Evolutionary conservation across 495 filamentous ascomycete genomes (phyloP), one percentile per base, ranked within the genome.

Genomic region (Lasiosphaeris hirsuta): DNA sequence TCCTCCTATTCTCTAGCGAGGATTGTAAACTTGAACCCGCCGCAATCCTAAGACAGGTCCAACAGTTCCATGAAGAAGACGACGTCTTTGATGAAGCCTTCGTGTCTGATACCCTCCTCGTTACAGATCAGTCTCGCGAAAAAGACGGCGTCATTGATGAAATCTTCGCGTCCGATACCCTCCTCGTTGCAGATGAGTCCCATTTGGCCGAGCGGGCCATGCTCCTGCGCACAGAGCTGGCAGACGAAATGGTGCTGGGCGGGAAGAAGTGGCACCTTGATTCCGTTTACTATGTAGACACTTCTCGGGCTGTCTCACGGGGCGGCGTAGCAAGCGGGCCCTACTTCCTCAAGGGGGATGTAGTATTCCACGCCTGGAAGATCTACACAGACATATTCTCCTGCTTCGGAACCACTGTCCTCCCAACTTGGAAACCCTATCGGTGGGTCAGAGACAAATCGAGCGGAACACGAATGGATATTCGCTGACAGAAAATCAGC

Each of bases 71-170:
- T 13, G 47, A 51, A 2, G n/a, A 35, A n/a, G 47, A 51, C n/a
- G 47, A 51, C 36, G 47, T 51, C 2, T 51, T 51, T 33, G 34
- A 51, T 4, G 47, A 51, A 51, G 47, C 3, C 5, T 51, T 51
- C n/a, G 10, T 51, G n/a, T n/a, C n/a, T n/a, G n/a, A n/a, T n/a
- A n/a, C n/a, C n/a, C n/a, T n/a, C n/a, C n/a, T n/a, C n/a, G n/a
- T n/a, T n/a, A n/a, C n/a, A n/a, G n/a, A n/a, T n/a, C n/a, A n/a
- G n/a, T n/a, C n/a, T n/a, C n/a, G n/a, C n/a, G n/a, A n/a, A n/a
- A n/a, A n/a, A n/a, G n/a, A n/a, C n/a, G n/a, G n/a, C n/a, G n/a
- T n/a, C n/a, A n/a, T n/a, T n/a, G n/a, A n/a, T n/a, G n/a, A n/a
- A n/a, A n/a, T n/a, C n/a, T n/a, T n/a, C n/a, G n/a, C n/a, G 23